Evolutionary conservation across 768 basidiomycete species (phyloP).

Genomic region (Exsudoporus frostii): DNA sequence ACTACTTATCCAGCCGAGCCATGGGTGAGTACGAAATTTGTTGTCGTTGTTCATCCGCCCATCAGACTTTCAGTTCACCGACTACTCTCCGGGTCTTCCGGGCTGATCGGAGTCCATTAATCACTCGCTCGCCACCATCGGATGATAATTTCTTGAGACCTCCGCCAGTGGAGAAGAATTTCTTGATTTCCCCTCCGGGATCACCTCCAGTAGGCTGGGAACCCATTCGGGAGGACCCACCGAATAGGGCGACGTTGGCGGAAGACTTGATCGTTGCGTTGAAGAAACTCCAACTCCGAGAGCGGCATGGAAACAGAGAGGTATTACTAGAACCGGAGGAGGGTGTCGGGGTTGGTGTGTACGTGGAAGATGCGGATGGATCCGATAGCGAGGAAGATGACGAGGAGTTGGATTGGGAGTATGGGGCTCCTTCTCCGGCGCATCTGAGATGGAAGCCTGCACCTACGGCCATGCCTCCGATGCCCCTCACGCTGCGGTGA

Average conservation of each 20-base stretch:
- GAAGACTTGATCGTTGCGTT: conserved; percentile 84
- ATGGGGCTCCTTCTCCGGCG: conserved; percentile 47
- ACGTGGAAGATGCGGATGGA: conserved; percentile 69
- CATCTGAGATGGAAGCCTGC: conserved; percentile 48
- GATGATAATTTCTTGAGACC: conserved; percentile 52
- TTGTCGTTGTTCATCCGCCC: conserved; percentile 4
- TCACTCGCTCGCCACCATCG: conserved; percentile 33
- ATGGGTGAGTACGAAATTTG: conserved; percentile 42
- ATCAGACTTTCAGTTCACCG: conserved; percentile 37
- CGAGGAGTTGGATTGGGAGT: conserved; percentile 53
- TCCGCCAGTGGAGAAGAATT: conserved; percentile 85
- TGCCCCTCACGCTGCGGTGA: conserved; percentile 27
- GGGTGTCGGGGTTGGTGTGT: conserved; percentile 71
- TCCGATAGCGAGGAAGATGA: conserved; percentile 28
- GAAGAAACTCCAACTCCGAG: conserved; percentile 58
- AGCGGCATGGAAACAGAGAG: conserved; percentile 42
- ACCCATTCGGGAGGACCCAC: conserved; percentile 84
- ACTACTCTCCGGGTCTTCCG: conserved; percentile 66
- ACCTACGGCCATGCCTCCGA: conserved; percentile 58
- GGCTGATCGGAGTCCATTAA: conserved; percentile 66
- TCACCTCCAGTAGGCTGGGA: conserved; percentile 99
- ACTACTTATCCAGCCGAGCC: conserved; percentile 52
- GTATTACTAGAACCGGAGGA: conserved; percentile 68
- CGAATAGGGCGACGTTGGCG: conserved; percentile 79
- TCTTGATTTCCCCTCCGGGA: conserved; percentile 96